Evolutionary conservation across 192 early-diverging fungal genomes (phyloP).

Genomic region (Entomortierella beljakovae): DNA sequence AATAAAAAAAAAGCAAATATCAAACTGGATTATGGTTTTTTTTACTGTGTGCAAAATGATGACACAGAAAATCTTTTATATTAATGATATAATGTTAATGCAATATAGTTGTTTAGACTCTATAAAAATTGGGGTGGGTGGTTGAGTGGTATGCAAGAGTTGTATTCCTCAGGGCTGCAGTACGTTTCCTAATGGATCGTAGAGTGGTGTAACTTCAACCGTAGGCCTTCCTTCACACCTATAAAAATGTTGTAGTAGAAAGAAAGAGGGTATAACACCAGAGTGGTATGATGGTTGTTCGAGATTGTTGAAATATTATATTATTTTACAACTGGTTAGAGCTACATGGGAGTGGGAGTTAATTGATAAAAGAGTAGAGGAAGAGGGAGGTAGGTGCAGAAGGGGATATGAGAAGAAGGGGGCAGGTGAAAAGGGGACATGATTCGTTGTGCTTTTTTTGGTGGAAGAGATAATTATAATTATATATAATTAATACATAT

Average conservation of each 20-base stretch:
- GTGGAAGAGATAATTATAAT: too few relatives aligned
- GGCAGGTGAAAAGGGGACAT: too few relatives aligned
- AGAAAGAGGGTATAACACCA: neutral
- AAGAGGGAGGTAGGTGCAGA: neutral
- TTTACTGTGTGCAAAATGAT: too few relatives aligned
- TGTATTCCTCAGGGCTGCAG: conserved; percentile 1
- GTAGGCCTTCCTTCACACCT: conserved; percentile 46
- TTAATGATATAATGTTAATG: neutral
- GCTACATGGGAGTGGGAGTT: too few relatives aligned
- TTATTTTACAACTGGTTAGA: neutral
- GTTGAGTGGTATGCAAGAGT: neutral
- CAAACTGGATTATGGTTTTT: too few relatives aligned
- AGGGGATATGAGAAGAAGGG: neutral
- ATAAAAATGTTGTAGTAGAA: neutral
- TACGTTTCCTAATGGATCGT: conserved; percentile 41
- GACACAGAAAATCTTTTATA: too few relatives aligned
- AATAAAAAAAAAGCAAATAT: too few relatives aligned
- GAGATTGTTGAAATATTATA: neutral
- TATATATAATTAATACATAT: neutral
- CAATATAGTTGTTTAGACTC: neutral
- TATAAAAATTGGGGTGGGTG: neutral
- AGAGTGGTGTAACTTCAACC: conserved; percentile 43
- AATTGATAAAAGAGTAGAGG: too few relatives aligned
- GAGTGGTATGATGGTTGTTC: neutral
- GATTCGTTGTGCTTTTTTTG: too few relatives aligned